Evolutionary conservation across 306 rosid genomes (phyloP), one percentile per base, ranked within the genome.

Genomic region (Cicer pinnatifidum): DNA sequence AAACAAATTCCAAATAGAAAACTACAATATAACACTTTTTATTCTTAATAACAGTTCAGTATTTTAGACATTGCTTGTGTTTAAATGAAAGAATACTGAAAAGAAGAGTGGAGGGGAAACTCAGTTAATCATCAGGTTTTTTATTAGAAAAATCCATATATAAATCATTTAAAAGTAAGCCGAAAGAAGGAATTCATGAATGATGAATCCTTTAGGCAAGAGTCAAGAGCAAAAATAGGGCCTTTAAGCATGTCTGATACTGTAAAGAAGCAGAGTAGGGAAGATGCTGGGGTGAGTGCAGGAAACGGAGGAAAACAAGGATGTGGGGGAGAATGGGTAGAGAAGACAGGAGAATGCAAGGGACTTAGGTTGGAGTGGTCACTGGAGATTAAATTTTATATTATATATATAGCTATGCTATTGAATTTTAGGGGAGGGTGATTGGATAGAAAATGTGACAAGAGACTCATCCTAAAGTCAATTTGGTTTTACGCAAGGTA

Each of bases 31-130:
- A 46, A 39, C 15, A 16, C 63, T 43, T 43, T 59, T 52, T 43
- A 38, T 40, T 37, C 60, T 52, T 43, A 71, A 33, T 62, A 41
- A 60, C 44, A 56, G 67, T 9, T 71, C 77, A 52, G n/a, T 35
- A 13, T 17, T 23, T 35, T n/a, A 15, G 23, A 57, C 50, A 59
- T 61, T 19, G 52, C 48, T n/a, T 51, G 72, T 40, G 33, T 47
- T 47, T 9, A 47, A 67, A 59, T 33, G 23, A 72, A 11, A 19
- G 72, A 78, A 39, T 6, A 65, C 56, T 40, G 28, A 75, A n/a
- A 16, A 71, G 8, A 13, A 11, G 33, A 43, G 44, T 3, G 10
- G 16, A 13, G 45, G 17, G 17, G 20, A 15, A 17, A 11, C 46
- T 37, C 44, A 37, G 39, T 20, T 39, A 13, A 11, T 44, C 67